Evolutionary conservation across 257 asterid species (phyloP).

Genomic region (Leonotis leonurus): DNA sequence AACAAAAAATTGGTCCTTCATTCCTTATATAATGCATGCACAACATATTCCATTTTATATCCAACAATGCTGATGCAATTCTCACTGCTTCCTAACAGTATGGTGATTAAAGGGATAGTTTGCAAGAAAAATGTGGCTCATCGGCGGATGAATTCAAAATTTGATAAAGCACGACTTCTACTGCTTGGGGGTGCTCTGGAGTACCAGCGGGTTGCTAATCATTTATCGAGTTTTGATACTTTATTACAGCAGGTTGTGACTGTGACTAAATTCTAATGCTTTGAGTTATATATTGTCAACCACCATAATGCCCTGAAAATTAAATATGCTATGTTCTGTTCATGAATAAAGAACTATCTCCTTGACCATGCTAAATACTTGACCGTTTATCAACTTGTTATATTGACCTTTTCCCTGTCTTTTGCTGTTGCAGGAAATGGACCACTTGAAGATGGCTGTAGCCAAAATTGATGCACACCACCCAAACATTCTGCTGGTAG

Average conservation of each 20-base stretch:
- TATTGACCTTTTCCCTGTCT: constrained; percentile 10
- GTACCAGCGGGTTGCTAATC: constrained; percentile 75
- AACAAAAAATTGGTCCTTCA: constrained; percentile 4
- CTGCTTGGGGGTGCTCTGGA: constrained; percentile 84
- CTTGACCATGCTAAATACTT: neutral
- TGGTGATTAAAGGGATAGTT: constrained; percentile 65
- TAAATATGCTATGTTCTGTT: neutral
- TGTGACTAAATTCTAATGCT: constrained; percentile 10
- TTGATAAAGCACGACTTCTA: constrained; percentile 53
- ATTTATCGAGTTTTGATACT: constrained; percentile 73
- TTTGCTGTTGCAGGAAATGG: constrained; percentile 65
- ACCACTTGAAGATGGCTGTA: constrained; percentile 85
- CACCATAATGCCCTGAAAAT: neutral
- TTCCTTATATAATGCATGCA: constrained; percentile 4
- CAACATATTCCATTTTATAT: constrained; percentile 4
- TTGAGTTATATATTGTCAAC: constrained; percentile 11
- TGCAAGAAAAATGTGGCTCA: constrained; percentile 86
- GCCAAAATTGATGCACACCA: constrained; percentile 74
- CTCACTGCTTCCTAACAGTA: constrained; percentile 27
- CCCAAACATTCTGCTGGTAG: constrained; percentile 74
- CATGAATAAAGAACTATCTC: constrained; percentile 3
- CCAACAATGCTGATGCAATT: constrained; percentile 20
- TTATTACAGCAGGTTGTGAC: constrained; percentile 68
- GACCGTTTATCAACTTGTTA: constrained; percentile 6
- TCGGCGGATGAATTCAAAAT: constrained; percentile 59